Base-by-base conservation (phyloP, 2,329 filamentous ascomycete species). In the Ciborinia camelliae region DNA sequence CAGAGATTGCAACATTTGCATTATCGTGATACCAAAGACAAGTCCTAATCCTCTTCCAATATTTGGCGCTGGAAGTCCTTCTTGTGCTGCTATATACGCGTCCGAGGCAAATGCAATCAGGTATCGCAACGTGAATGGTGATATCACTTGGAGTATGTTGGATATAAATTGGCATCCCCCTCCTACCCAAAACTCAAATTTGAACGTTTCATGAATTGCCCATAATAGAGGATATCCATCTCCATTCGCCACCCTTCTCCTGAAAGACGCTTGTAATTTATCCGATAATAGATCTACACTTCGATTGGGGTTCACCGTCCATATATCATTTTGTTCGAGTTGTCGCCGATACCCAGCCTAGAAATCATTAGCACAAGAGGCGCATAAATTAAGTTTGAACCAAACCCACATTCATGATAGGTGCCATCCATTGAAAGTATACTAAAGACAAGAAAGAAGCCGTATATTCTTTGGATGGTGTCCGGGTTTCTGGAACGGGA, bases 341-440 rank as follows among this genome's bases (percentile, higher is more conserved):
- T 88, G 86, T 18, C 95, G 88, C 74, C 91, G 88, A 77, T 97
- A 98, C 43, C 95, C 95, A 47, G 87, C 85, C 87, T 91, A 62
- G 32, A 30, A n/a, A 48, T 23, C 9, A 63, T 72, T 63, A 75
- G 70, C 50, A 68, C 39, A 37, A 41, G 20, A 37, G 18, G 28
- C 62, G 26, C 20, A 53, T 48, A 28, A 26, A 15, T 20, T 7
- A 15, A 5, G 47, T 8, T 23, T 26, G 48, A 23, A 12, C 9
- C 18, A 15, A 9, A 80, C 84, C 78, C 76, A 89, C 88, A 68
- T 78, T 82, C 93, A 98, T 98, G 63, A 98, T 75, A 1, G 91
- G 88, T 0, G 87, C 86, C 82, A 97, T 94, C 94, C 94, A 98
- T 75, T 92, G 86, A 74, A 97, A 98, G 4, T 89, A 89, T 28